These are phyloP conservation scores for Cladosporium colombiae DNA, from an alignment of 2,329 filamentous ascomycete species.

Conservation along the genomic window DNA sequence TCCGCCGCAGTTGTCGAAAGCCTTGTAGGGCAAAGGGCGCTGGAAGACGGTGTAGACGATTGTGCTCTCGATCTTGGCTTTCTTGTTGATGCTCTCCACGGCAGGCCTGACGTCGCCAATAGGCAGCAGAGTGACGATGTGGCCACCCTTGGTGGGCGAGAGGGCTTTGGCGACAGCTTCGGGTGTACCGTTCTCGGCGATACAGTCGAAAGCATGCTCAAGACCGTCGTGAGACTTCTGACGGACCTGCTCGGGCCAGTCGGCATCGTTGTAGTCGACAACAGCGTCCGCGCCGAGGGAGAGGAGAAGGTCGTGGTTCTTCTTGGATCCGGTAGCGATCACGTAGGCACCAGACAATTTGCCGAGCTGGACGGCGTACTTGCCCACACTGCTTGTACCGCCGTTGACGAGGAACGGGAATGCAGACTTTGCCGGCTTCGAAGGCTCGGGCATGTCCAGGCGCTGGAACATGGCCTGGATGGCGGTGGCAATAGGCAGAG, in stretches of 20 bases:
- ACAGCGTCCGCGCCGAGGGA: constrained; percentile 17
- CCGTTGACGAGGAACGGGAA: constrained; percentile 39
- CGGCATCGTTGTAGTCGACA: constrained; percentile 24
- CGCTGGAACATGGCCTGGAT: constrained; percentile 42
- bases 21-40: constrained; percentile 19
- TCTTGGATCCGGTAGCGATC: constrained; percentile 30
- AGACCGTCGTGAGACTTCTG: constrained; percentile 31
- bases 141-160: constrained; percentile 52
- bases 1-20: constrained; percentile 18
- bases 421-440: constrained; percentile 39
- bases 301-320: constrained; percentile 32
- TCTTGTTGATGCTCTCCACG: constrained; percentile 45
- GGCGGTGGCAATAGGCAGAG: constrained; percentile 45
- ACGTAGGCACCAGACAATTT: constrained; percentile 53
- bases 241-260: constrained; percentile 18
- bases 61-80: constrained; percentile 57
- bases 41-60: constrained; percentile 31
- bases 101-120: constrained; percentile 60
- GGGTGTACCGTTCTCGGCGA: constrained; percentile 52
- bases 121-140: constrained; percentile 61
- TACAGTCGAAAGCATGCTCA: constrained; percentile 58
- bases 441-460: constrained; percentile 51
- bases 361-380: constrained; percentile 45
- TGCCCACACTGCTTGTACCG: constrained; percentile 34
- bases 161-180: constrained; percentile 48